These are phyloP conservation scores for Leccinum solheimii DNA, from an alignment of 1,284 basidiomycete genomes.

Conservation along the genomic window DNA sequence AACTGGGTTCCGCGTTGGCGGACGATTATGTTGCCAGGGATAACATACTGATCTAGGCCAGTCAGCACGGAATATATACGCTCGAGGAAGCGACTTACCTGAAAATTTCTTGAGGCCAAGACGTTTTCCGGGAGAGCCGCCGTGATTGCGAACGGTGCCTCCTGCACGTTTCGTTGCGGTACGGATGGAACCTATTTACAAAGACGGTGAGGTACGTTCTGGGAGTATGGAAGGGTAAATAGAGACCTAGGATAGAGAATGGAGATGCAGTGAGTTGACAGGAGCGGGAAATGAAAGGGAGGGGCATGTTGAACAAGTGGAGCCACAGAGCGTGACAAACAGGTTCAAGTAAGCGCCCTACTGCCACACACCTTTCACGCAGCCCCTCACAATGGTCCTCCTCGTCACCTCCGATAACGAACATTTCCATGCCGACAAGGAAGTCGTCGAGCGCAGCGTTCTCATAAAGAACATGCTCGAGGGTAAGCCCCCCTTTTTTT, in stretches of 20 bases:
- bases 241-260: constrained; percentile 51
- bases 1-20: constrained; percentile 89
- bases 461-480: constrained; percentile 99
- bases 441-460: constrained; percentile 92
- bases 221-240: neutral
- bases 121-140: constrained; percentile 88
- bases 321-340: constrained; percentile 18
- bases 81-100: constrained; percentile 49
- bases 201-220: constrained; percentile 12
- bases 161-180: constrained; percentile 95
- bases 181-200: constrained; percentile 61
- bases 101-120: constrained; percentile 94
- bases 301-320: constrained; percentile 24
- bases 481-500: constrained; percentile 53
- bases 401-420: constrained; percentile 95
- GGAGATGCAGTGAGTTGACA: constrained; percentile 40
- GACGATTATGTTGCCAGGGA: constrained; percentile 92
- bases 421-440: constrained; percentile 90
- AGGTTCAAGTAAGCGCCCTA: constrained; percentile 3
- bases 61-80: constrained; percentile 15
- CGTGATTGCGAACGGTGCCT: constrained; percentile 87
- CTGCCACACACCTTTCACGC: constrained; percentile 8
- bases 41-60: constrained; percentile 75
- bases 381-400: constrained; percentile 56
- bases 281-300: constrained; percentile 44